Evolutionary conservation across 2,329 filamentous ascomycete species (phyloP).

Genomic region (Chaetomiaceae sp.): DNA sequence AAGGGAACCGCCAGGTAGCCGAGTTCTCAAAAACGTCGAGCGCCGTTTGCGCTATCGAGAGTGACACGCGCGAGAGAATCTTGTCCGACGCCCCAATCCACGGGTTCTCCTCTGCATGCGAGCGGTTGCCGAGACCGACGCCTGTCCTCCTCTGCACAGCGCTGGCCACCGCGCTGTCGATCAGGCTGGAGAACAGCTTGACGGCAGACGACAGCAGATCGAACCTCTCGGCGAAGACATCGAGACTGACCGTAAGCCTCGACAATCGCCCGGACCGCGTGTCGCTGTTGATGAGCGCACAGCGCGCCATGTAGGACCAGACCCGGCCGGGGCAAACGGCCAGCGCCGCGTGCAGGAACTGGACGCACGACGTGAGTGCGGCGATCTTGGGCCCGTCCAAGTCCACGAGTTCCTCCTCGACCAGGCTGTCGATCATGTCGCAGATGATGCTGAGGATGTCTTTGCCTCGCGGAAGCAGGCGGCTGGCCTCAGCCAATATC

Average conservation of each 20-base stretch:
- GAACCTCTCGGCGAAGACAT: slow-evolving; percentile 70
- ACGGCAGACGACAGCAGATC: slow-evolving; percentile 70
- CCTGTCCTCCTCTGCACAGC: slow-evolving; percentile 59
- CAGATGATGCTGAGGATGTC: slow-evolving; percentile 80
- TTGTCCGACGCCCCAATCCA: slow-evolving; percentile 73
- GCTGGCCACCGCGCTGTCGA: slow-evolving; percentile 68
- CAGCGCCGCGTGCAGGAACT: slow-evolving; percentile 71
- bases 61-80: slow-evolving; percentile 63
- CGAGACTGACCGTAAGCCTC: slow-evolving; percentile 72
- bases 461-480: slow-evolving; percentile 48
- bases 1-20: slow-evolving; percentile 75
- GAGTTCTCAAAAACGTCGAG: slow-evolving; percentile 83
- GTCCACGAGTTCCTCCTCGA: slow-evolving; percentile 50
- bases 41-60: slow-evolving; percentile 66
- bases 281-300: slow-evolving; percentile 70
- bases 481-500: slow-evolving; percentile 54
- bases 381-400: slow-evolving; percentile 61
- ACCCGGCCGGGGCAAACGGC: slow-evolving; percentile 73
- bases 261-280: slow-evolving; percentile 71
- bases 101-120: slow-evolving; percentile 44
- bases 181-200: slow-evolving; percentile 64
- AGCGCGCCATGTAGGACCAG: slow-evolving; percentile 84
- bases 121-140: slow-evolving; percentile 42
- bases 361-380: slow-evolving; percentile 63
- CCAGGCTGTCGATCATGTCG: slow-evolving; percentile 71